Evolutionary conservation across 1,284 basidiomycete species (phyloP).

Genomic region (Lentinula novae-zelandiae): DNA sequence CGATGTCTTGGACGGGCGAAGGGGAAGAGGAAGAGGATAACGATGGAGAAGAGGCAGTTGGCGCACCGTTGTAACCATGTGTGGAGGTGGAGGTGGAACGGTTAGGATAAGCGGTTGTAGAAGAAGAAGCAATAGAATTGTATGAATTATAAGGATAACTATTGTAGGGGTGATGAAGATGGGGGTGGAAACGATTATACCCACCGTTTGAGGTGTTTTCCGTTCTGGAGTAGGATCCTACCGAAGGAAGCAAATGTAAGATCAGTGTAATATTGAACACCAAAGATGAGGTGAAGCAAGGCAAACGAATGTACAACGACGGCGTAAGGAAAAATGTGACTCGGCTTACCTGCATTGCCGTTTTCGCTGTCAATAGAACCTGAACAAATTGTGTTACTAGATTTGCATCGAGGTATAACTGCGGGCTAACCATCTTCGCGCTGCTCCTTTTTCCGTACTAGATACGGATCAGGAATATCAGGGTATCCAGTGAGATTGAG

Average conservation of each 20-base stretch:
- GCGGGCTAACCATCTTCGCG: not conserved
- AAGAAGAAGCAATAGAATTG: constrained; percentile 1
- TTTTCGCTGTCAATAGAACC: constrained; percentile 1
- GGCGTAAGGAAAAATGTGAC: not conserved
- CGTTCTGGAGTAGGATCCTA: not conserved
- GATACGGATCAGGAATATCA: constrained; percentile 4
- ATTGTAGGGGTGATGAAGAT: constrained; percentile 4
- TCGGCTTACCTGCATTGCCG: not conserved
- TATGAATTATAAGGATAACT: constrained; percentile 6
- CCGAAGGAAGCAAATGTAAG: not conserved
- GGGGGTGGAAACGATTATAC: constrained; percentile 7
- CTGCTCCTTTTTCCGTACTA: constrained; percentile 1
- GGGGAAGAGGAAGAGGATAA: constrained; percentile 4
- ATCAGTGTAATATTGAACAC: not conserved
- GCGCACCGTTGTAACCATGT: not conserved
- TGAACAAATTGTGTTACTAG: not conserved
- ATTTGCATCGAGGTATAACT: not conserved
- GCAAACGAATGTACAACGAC: not conserved
- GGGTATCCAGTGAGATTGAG: not conserved
- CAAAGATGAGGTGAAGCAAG: not conserved
- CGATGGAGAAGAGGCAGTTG: not conserved
- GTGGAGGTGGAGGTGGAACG: not conserved
- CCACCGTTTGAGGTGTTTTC: constrained; percentile 4
- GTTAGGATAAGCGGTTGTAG: not conserved
- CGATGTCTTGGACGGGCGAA: constrained; percentile 5